Evolutionary conservation across 306 rosid species (phyloP), one percentile per base, ranked within the genome.

Genomic region (Leucaena leucocephala): DNA sequence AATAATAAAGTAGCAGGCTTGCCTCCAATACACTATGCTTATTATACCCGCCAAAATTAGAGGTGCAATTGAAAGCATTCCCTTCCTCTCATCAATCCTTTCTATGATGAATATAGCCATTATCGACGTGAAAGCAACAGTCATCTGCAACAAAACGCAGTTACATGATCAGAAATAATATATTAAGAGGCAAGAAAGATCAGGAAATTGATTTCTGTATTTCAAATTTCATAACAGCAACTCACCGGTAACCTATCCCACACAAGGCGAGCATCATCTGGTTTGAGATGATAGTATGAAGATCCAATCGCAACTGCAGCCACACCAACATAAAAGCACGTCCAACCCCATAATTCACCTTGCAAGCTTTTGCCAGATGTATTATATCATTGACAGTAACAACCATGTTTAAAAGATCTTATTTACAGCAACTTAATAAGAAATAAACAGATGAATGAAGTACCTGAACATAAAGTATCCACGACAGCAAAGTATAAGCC

Each of bases 321-420:
- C 72, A 90, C 97, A 17, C 91, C 97, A 70, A 87, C 58, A 76
- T 85, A 94, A 79, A 92, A 94, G 66, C 84, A 85, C 12, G 87
- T 86, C 98, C 98, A 92, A 73, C 94, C 98, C 85, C 88, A 92
- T 81, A 84, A 83, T 83, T 94, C 98, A 33, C 98, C 98, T 83
- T 84, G 93, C 86, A 87, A 84, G 79, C 98, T 91, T 61, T 75
- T 19, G 74, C 62, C 68, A 77, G 34, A 73, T 21, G 65, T 15
- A 38, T 38, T 38, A 38, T 38, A 38, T 38, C 40, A 38, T 38
- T 38, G 5, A 38, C 40, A 4, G 40, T 2, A 38, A 38, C 40
- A 38, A 38, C 40, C 40, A 38, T 38, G 40, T 38, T 38, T 38
- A 92, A 43, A 19, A 13, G 19, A 8, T 40, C 16, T 35, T 38